Base-by-base conservation (phyloP, 148 eudicot genomes). In the Spergularia marina region DNA sequence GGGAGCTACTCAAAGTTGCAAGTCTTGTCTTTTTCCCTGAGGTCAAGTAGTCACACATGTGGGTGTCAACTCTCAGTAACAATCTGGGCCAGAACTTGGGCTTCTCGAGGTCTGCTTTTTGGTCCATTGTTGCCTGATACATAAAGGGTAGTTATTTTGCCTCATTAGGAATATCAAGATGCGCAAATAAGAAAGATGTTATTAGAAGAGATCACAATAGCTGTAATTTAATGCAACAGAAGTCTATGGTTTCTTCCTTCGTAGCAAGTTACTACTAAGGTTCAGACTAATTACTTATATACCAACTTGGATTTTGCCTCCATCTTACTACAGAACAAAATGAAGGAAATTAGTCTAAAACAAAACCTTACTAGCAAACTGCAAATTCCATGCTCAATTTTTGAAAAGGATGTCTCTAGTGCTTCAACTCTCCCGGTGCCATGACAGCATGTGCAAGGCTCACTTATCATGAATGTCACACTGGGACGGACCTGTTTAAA, bases 341-440 rank as follows among this genome's bases (percentile, higher is more conserved):
- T 55, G 34, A 70, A 0, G 18, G 41, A 25, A 39, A 57, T 41
- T 41, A 11, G 18, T 30, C 39, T 51, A 66, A 17, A 56, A 65
- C 7, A 67, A 59, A 49, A 39, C 49, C 96, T 91, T 80, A 94
- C 98, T 52, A 91, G 86, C 81, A 86, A 81, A 65, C 97, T 91
- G 82, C 96, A 90, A 53, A 94, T 90, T 77, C 91, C 98, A 81
- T 85, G 96, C 76, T 94, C 98, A 61, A 94, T 91, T 82, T 91
- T 94, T 72, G 97, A 94, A 75, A 85, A 94, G 62, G 96, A 87
- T n/a, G 97, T 94, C 80, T 91, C 97, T 59, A 89, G 80, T 80
- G 98, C 97, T 84, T 90, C 98, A 81, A 94, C 93, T 84, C 98
- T 86, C 67, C 98, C 98, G 52, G 98, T 90, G 44, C 85, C 96